A percentile compares a stretch with the other conserved stretches of the same genome.
Evolutionary conservation across 108 stramenopile species (phyloP).

Genomic region (Cyclotella baltica): DNA sequence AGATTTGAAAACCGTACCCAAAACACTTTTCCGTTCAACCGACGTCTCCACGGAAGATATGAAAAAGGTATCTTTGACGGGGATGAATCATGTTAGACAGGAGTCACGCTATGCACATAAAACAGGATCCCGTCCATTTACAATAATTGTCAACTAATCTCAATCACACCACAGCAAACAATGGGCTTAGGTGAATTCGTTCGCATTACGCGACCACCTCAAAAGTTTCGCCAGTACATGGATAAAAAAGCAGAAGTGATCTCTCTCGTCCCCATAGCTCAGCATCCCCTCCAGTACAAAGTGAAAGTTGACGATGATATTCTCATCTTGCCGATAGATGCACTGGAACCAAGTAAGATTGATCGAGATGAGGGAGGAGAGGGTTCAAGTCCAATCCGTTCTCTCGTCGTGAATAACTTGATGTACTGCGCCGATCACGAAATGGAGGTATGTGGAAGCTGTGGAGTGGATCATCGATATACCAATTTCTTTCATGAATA

Average conservation of each 20-base stretch:
- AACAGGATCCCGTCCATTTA: too few species aligned
- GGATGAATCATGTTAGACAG: too few species aligned
- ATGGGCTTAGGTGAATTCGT: slow-evolving; percentile 7
- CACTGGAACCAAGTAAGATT: slow-evolving; percentile 16
- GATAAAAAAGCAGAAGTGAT: slow-evolving; percentile 23
- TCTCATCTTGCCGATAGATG: slow-evolving; percentile 1
- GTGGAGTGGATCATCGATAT: slow-evolving; percentile 3
- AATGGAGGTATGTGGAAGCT: slow-evolving; percentile 13
- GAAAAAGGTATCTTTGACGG: too few species aligned
- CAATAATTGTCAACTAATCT: too few species aligned
- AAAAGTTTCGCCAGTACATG: background rate
- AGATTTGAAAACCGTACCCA: too few species aligned
- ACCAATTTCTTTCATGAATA: slow-evolving; percentile 13
- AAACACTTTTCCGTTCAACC: too few species aligned
- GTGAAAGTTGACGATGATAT: slow-evolving; percentile 8
- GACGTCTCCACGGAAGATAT: too few species aligned
- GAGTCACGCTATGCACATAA: too few species aligned
- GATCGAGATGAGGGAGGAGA: slow-evolving; percentile 15
- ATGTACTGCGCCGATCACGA: slow-evolving; percentile 17
- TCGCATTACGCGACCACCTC: slow-evolving; percentile 9
- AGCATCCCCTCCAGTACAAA: slow-evolving; percentile 12
- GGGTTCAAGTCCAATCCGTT: background rate
- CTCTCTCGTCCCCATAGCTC: slow-evolving; percentile 13
- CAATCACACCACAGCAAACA: too few species aligned
- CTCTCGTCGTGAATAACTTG: slow-evolving; percentile 9